Evolutionary conservation across 2,329 filamentous ascomycete genomes (phyloP).

Genomic region (Penicillium sp.): DNA sequence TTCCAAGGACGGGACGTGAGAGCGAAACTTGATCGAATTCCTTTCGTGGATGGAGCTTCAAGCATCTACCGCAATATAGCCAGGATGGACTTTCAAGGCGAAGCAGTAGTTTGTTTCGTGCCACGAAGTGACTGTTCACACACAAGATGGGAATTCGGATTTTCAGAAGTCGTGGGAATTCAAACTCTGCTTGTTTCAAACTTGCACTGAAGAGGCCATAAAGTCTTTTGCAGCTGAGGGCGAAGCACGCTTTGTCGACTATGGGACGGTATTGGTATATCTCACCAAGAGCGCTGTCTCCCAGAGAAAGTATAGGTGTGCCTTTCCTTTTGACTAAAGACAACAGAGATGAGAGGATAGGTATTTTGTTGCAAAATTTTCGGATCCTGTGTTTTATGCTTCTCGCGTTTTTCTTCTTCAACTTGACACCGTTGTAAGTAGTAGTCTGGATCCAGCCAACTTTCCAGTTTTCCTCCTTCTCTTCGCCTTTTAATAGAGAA

Average conservation of each 20-base stretch:
- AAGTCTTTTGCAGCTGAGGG: constrained; percentile 16
- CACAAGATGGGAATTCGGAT: constrained; percentile 10
- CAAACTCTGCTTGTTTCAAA: constrained; percentile 7
- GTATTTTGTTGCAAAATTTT: not conserved
- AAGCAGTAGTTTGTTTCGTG: constrained; percentile 13
- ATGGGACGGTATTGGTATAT: constrained; percentile 7
- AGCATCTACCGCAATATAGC: constrained; percentile 15
- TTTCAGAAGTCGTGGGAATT: constrained; percentile 9
- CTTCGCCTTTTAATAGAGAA: not conserved
- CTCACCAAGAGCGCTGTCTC: constrained; percentile 7
- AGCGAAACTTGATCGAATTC: not conserved
- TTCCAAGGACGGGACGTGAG: constrained; percentile 1
- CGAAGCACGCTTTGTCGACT: constrained; percentile 14
- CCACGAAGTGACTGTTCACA: constrained; percentile 11
- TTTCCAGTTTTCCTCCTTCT: not conserved
- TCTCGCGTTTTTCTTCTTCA: not conserved
- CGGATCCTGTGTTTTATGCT: not conserved
- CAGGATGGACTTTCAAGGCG: constrained; percentile 11
- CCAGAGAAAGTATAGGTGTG: constrained; percentile 4
- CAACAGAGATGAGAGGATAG: not conserved
- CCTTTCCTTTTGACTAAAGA: not conserved
- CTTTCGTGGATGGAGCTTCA: constrained; percentile 13
- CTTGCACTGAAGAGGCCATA: constrained; percentile 6
- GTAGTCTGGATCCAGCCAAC: not conserved
- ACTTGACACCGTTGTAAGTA: not conserved